Evolutionary conservation across 306 rosid species (phyloP), one percentile per base, ranked within the genome.

Genomic region (Echinosophora koreensis): DNA sequence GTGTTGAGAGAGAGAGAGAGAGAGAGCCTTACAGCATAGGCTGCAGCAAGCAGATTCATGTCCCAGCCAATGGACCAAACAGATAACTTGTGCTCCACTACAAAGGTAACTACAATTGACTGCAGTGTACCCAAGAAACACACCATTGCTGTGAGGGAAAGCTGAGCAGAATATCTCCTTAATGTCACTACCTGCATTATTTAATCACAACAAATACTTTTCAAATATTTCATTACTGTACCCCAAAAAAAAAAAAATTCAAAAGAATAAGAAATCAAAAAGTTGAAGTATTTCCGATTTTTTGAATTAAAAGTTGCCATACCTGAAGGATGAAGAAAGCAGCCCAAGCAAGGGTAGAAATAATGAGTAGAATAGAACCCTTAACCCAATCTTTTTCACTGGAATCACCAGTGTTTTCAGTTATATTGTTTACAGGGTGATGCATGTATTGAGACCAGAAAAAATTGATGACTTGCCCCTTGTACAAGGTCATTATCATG

Each of bases 61-160:
- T 92, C 96, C 97, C 95, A 95, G 22, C 98, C 97, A 67, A 95
- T 95, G 78, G 74, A 46, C 98, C 98, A 95, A 73, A 57, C 97
- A 59, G 89, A 83, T 32, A 90, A 50, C 32, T 22, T 86, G 63
- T 59, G 93, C 57, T 95, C 97, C 87, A 95, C 69, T 1, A 88
- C 85, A 38, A 87, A 77, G 63, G 97, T 89, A 41, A 91, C 97
- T 4, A 85, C 92, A 16, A 73, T 88, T 14, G 97, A 92, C 35
- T 95, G 97, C 6, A 95, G 84, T 5, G 97, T 86, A 1, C 98
- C 98, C 34, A 92, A 52, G 57, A 81, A 84, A 84, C 98, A 95
- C 12, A 95, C 94, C 3, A 92, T 82, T n/a, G 97, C 79, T 16
- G 97, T 92, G 74, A 95, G 97, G 0, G 98, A 95, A 5, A 95